Evolutionary conservation across 768 basidiomycete species (phyloP), one percentile per base, ranked within the genome.

Genomic region (Termitomyces bulborhizus): DNA sequence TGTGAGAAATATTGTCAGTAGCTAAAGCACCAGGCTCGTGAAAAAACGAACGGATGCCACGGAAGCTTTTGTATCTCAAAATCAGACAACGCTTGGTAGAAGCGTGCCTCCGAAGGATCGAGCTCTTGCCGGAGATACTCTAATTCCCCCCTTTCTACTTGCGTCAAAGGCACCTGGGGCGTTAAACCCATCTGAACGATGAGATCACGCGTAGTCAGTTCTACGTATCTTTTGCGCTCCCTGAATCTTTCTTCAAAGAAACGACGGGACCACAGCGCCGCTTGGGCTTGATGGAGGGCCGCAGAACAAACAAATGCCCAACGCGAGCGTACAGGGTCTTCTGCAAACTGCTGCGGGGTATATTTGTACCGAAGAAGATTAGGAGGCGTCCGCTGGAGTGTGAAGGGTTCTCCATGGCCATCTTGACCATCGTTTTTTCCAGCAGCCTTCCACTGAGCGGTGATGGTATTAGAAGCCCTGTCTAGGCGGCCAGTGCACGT

Each of bases 231-330:
- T 48, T 65, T 69, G 21, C 71, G 58, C 43, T 71, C 70, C 11
- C 54, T 48, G 49, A 67, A 69, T 47, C 68, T 58, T 4, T 65
- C 61, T 53, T 69, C 64, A 21, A 71, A 69, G 56, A 69, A 69
- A 53, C 59, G 54, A 13, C 71, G 61, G 13, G 68, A 68, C 70
- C 71, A 73, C 31, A 70, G 46, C 29, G 59, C 57, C 46, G 65
- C 67, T 31, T 69, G 69, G 3, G 67, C 69, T 43, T 60, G 59
- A 59, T 71, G 68, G 7, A 64, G 62, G 7, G 64, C 63, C 0
- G 71, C 67, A 1, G 60, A 64, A 56, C 69, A 69, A 5, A 67
- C 70, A 53, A 72, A 73, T 4, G 66, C 52, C 72, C 72, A 72
- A 21, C 71, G 61, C 4, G 71, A 66, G n/a, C 68, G 60, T 1